These are phyloP conservation scores for Posidonia australis DNA, from an alignment of 106 monocot genomes.

Conservation along the genomic window DNA sequence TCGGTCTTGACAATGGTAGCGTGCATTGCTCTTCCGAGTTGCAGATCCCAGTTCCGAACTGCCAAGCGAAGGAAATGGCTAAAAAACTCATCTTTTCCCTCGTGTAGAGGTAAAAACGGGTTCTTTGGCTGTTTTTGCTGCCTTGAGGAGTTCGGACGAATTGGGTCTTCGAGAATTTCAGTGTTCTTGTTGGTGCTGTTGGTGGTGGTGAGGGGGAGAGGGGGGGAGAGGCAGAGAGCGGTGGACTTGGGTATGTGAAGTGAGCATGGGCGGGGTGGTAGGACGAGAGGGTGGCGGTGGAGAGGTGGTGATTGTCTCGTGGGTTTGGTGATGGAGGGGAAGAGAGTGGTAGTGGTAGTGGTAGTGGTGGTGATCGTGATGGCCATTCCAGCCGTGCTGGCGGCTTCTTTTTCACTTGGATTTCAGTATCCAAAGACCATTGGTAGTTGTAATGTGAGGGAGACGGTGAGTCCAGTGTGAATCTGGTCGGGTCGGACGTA, in stretches of 20 bases:
- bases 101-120: background rate
- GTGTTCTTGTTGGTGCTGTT: background rate
- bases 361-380: background rate
- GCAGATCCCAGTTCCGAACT: constrained; percentile 20
- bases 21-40: constrained; percentile 39
- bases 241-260: constrained; percentile 2
- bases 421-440: too few relatives aligned
- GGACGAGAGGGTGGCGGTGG: background rate
- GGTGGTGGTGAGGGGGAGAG: background rate
- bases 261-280: background rate
- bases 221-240: background rate
- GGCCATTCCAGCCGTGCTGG: background rate
- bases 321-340: background rate
- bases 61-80: constrained; percentile 40
- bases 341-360: background rate
- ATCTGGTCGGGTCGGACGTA: too few relatives aligned
- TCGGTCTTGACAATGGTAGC: constrained; percentile 30
- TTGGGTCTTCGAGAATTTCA: background rate
- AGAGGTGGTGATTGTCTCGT: background rate
- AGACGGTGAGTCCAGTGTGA: too few relatives aligned
- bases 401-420: too few relatives aligned
- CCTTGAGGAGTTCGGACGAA: background rate
- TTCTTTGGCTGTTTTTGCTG: background rate
- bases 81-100: background rate
- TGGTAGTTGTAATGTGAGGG: too few relatives aligned